Conservation (phyloP, 495 filamentous ascomycete species). For the Bacidia rubella region DNA sequence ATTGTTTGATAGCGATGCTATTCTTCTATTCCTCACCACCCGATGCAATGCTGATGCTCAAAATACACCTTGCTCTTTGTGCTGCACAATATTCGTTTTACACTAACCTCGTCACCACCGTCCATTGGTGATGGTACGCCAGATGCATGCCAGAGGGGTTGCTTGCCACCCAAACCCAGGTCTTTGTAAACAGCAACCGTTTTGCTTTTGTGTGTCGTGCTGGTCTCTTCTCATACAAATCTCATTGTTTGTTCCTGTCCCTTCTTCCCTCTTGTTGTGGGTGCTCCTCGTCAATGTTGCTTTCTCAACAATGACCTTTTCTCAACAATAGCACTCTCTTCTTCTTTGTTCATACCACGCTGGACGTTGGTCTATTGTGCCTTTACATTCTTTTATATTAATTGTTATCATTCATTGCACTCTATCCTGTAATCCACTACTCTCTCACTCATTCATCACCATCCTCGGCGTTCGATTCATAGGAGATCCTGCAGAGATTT, state of each 20-base stretch:
- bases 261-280: background rate
- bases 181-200: too few species aligned
- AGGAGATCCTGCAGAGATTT: too few species aligned
- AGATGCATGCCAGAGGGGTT: too few species aligned
- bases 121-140: too few species aligned
- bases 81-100: background rate
- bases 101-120: background rate
- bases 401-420: background rate
- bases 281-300: background rate
- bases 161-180: too few species aligned
- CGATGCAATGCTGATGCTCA: background rate
- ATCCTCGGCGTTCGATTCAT: too few species aligned
- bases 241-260: background rate
- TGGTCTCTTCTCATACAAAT: too few species aligned
- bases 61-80: background rate
- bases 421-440: too few species aligned
- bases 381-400: background rate
- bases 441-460: too few species aligned
- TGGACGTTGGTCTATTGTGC: background rate
- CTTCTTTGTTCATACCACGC: background rate
- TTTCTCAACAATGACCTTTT: background rate
- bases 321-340: background rate
- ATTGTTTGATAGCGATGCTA: background rate
- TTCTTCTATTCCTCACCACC: background rate
- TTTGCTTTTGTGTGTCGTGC: too few species aligned